Percentiles rank a stretch among this genome's conserved stretches.
phyloP scores from a whole-genome alignment of 352 stramenopile genomes.

The Globisporangium okanoganense region DNA sequence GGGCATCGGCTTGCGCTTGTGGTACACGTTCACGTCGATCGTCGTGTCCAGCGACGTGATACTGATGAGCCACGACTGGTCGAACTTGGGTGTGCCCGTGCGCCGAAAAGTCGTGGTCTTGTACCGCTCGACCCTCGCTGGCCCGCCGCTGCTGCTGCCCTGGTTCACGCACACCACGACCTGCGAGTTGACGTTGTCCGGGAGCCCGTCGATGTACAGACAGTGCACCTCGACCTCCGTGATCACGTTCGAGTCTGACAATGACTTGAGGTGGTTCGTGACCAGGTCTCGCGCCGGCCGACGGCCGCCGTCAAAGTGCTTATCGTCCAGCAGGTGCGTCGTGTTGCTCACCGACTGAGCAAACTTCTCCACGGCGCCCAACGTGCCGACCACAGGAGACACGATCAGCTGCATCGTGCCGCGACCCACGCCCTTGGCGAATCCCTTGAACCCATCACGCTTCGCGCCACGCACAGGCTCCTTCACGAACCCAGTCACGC shows the following conservation, averaged over 20 bases:
- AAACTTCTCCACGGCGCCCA: constrained; percentile 83
- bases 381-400: constrained; percentile 76
- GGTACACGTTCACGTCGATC: constrained; percentile 75
- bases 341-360: constrained; percentile 83
- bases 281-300: constrained; percentile 68
- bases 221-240: constrained; percentile 81
- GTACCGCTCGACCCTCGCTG: constrained; percentile 50
- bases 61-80: constrained; percentile 82
- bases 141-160: constrained; percentile 30
- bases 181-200: constrained; percentile 66
- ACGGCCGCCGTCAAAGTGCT: constrained; percentile 68
- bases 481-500: constrained; percentile 76
- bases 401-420: constrained; percentile 76
- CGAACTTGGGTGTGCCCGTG: constrained; percentile 64
- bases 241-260: constrained; percentile 84
- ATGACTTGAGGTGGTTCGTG: constrained; percentile 52
- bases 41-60: constrained; percentile 71
- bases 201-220: constrained; percentile 61
- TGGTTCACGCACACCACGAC: constrained; percentile 58
- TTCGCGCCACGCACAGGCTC: constrained; percentile 78
- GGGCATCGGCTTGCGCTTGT: constrained; percentile 83
- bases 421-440: constrained; percentile 75
- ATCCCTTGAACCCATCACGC: constrained; percentile 67
- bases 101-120: constrained; percentile 63
- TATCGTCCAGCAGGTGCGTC: constrained; percentile 83